Evolutionary conservation across 225 moss, liverwort and hornwort species (phyloP), one percentile per base, ranked within the genome.

Genomic region (Polytrichum commune): DNA sequence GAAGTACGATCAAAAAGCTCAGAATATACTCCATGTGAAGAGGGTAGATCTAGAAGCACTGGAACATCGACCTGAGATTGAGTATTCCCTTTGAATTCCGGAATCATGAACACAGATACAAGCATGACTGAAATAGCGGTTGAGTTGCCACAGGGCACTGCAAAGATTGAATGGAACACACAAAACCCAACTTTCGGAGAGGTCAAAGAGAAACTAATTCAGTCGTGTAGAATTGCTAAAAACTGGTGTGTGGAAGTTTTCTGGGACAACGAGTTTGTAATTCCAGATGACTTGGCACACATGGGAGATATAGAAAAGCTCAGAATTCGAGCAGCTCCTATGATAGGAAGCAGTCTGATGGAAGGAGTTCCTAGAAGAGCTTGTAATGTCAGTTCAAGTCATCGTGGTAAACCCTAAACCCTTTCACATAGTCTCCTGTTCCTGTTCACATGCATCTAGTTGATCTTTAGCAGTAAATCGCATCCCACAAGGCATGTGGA

Each of bases 181-280:
- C 54, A 54, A 5, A 77, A 65, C 53, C 67, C 71, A 30, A 74
- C 29, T 16, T 73, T 81, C 19, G 46, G 19, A 62, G 66, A 74
- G 60, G 20, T 71, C 1, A 77, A 77, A 62, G 63, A 74, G 25
- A 77, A 35, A 8, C 35, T 35, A 76, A 60, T 80, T 23, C 38
- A 67, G 71, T 64, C 54, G 18, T 74, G 26, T 54, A 53, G 71
- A 68, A 62, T 62, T 25, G 71, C 35, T 33, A 64, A 74, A 54
- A 63, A 77, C 18, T 81, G 71, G 53, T 74, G 23, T 74, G 57
- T 77, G 55, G 63, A 77, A 46, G 46, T 62, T 46, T 74, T 77
- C 18, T 54, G 27, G 60, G 73, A 73, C 29, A 70, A 81, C 26
- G 67, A 74, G 16, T 81, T 76, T 55, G 46, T 77, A 2, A 55